Evolutionary conservation across 1,284 basidiomycete genomes (phyloP).

Genomic region (Ustilago nuda): DNA sequence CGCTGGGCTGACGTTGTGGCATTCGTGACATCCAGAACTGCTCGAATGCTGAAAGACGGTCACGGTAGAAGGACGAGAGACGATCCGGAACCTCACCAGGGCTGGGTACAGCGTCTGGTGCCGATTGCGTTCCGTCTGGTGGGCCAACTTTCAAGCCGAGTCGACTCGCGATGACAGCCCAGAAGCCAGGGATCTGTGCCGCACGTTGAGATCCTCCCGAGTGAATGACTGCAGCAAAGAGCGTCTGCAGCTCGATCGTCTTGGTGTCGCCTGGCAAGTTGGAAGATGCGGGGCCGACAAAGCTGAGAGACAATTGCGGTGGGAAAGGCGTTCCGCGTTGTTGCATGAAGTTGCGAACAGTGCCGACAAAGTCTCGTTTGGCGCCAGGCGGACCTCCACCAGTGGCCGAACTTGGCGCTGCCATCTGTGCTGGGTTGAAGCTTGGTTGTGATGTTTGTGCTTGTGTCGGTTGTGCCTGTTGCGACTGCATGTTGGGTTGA

Average conservation of each 20-base stretch:
- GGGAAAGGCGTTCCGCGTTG: constrained; percentile 59
- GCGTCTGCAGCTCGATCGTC: constrained; percentile 55
- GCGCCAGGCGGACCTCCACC: constrained; percentile 13
- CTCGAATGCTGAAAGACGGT: constrained; percentile 60
- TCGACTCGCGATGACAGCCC: constrained; percentile 60
- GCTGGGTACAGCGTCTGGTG: constrained; percentile 49
- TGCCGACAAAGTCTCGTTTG: constrained; percentile 58
- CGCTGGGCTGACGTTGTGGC: constrained; percentile 45
- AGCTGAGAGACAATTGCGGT: constrained; percentile 47
- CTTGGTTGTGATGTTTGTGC: constrained; percentile 31
- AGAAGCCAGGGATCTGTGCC: constrained; percentile 54
- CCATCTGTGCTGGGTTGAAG: constrained; percentile 32
- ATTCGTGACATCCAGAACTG: constrained; percentile 62
- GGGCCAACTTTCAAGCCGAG: constrained; percentile 59
- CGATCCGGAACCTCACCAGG: constrained; percentile 61
- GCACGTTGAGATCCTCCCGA: constrained; percentile 58
- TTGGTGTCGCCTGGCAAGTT: constrained; percentile 55
- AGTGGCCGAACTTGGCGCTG: constrained; percentile 20
- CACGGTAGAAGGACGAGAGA: constrained; percentile 58
- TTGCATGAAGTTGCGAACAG: constrained; percentile 60
- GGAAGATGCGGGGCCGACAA: constrained; percentile 56
- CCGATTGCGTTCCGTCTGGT: constrained; percentile 38
- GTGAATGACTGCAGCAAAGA: constrained; percentile 59
- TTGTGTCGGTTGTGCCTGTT: constrained; percentile 25
- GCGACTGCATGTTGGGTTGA: constrained; percentile 31